phyloP scores from a whole-genome alignment of 805 yeast species.

The Nakazawaea pomicola region DNA sequence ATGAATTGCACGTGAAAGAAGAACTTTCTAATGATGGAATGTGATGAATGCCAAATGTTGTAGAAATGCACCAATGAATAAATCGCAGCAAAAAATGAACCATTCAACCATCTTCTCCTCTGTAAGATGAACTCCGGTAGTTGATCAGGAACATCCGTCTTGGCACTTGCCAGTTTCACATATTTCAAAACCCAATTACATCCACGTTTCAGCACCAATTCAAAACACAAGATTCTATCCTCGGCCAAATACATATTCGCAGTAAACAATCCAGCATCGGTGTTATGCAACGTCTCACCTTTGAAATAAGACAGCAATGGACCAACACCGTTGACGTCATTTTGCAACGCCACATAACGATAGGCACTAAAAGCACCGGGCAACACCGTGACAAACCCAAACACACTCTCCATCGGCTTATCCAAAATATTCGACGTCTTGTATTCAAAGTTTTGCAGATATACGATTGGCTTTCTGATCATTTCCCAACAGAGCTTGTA shows the following conservation, averaged over 20 bases:
- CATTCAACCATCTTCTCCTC: conserved; percentile 95
- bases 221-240: conserved; percentile 93
- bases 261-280: conserved; percentile 76
- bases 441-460: conserved; percentile 96
- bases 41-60: conserved; percentile 75
- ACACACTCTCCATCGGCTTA: conserved; percentile 91
- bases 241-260: conserved; percentile 97
- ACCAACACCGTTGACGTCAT: conserved; percentile 51
- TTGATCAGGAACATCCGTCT: conserved; percentile 91
- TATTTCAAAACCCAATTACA: conserved; percentile 77
- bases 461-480: conserved; percentile 65
- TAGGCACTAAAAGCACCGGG: conserved; percentile 98
- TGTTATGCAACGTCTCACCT: conserved; percentile 79
- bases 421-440: conserved; percentile 93
- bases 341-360: conserved; percentile 71
- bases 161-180: conserved; percentile 84
- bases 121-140: conserved; percentile 85
- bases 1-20: conserved; percentile 71
- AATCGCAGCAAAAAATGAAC: conserved; percentile 91
- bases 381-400: conserved; percentile 90
- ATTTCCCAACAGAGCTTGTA: conserved; percentile 6
- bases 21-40: conserved; percentile 61
- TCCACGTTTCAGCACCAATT: conserved; percentile 78
- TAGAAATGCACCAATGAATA: conserved; percentile 78
- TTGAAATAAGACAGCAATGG: conserved; percentile 89